Evolutionary conservation across 371 early-diverging fungal species (phyloP), one percentile per base, ranked within the genome.

Genomic region (Mucor plumbeus): DNA sequence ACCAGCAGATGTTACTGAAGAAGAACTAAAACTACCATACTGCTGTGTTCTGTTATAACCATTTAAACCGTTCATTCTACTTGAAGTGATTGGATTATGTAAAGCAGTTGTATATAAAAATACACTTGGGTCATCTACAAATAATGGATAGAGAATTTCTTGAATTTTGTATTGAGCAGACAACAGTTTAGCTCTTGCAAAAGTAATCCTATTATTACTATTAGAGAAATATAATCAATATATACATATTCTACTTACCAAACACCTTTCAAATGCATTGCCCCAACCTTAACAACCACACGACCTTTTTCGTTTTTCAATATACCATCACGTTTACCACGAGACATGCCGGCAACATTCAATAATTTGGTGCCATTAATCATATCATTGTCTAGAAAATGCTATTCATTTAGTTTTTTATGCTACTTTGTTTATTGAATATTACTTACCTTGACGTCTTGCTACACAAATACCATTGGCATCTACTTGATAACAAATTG

Each of bases 181-280:
- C 59, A 91, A 74, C 63, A 84, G 77, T 33, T 83, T 83, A 3
- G 92, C 92, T 73, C 92, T 79, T 15, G 83, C 87, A 74, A 90
- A 87, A 19, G 90, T 88, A 60, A 92, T 91, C 94, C 94, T 26
- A 26, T 26, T 26, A 26, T 26, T 26, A 26, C 26, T 26, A 26
- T 26, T 26, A 26, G 26, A 26, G 3, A 26, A 26, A 26, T 1
- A 26, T 26, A 26, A 1, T 26, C 26, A 26, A 26, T 26, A 26
- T 26, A 26, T 26, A 3, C 26, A 26, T 26, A 1, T 26, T 26
- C 26, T 26, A 26, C 26, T 26, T 26, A 26, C 26, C 26, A 94
- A 62, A 94, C 94, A 21, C 94, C 94, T 69, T 94, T 94, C 31
- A 94, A 78, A 66, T 91, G 91, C 93, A 94, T 93, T 0, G 93